Evolutionary conservation across 148 eudicot species (phyloP).

Genomic region (Rhododendron molle): DNA sequence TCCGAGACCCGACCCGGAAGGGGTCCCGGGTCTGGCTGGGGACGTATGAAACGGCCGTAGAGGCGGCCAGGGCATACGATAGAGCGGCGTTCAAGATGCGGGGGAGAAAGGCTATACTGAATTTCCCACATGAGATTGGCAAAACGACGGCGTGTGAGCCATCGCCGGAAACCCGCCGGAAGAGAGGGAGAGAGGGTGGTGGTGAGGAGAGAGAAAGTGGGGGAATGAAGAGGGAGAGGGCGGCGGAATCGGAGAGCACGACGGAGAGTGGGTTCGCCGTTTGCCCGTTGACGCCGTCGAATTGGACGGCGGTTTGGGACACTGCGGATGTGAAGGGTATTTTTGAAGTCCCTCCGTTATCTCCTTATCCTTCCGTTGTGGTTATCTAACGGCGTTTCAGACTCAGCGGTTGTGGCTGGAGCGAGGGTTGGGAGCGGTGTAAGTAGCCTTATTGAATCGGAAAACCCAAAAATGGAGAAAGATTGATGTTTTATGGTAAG

Average conservation of each 20-base stretch:
- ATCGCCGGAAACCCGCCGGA: constrained; percentile 9
- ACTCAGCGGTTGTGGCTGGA: neutral
- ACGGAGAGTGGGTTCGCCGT: constrained; percentile 8
- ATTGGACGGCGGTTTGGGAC: constrained; percentile 52
- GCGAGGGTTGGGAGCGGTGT: too few species aligned
- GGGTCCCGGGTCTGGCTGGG: constrained; percentile 43
- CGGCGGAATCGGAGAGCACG: neutral
- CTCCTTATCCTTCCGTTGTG: constrained; percentile 26
- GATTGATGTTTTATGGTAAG: too few species aligned
- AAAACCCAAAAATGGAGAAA: too few species aligned
- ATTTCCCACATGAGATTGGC: constrained; percentile 34
- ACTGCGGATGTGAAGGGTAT: constrained; percentile 25
- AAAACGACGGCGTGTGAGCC: neutral
- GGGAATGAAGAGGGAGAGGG: constrained; percentile 18
- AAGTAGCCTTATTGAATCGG: neutral
- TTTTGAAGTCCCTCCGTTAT: constrained; percentile 34
- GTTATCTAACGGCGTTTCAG: constrained; percentile 11
- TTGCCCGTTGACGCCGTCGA: constrained; percentile 43
- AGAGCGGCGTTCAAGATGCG: constrained; percentile 36
- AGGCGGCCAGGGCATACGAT: constrained; percentile 42
- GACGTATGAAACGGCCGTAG: constrained; percentile 35
- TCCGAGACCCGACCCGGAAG: constrained; percentile 34
- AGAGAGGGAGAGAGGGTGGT: neutral
- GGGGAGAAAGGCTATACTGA: constrained; percentile 38
- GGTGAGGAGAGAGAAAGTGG: constrained; percentile 13